Evolutionary conservation across 2,329 filamentous ascomycete genomes (phyloP).

Genomic region (Aspergillus vadensis): DNA sequence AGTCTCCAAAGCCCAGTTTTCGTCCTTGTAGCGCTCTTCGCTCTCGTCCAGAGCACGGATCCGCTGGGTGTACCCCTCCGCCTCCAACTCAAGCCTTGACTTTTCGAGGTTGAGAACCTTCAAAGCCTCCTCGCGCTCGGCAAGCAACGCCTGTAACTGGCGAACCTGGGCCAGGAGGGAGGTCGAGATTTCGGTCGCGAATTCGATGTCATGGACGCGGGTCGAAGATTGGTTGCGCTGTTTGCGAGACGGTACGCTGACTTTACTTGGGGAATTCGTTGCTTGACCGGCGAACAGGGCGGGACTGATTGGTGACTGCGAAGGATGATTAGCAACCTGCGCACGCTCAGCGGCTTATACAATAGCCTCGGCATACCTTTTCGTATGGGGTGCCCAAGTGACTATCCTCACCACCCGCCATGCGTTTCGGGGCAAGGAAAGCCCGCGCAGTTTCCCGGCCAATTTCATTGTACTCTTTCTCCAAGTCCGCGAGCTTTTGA

Average conservation of each 20-base stretch:
- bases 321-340: conserved; percentile 5
- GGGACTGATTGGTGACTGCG: conserved; percentile 69
- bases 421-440: conserved; percentile 78
- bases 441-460: conserved; percentile 85
- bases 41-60: conserved; percentile 85
- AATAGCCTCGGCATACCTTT: conserved; percentile 41
- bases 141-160: conserved; percentile 79
- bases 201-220: conserved; percentile 92
- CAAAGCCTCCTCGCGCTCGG: conserved; percentile 84
- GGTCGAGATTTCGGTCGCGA: conserved; percentile 96
- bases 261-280: conserved; percentile 83
- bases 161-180: conserved; percentile 92
- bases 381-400: conserved; percentile 50
- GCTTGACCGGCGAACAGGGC: conserved; percentile 82
- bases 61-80: conserved; percentile 75
- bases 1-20: conserved; percentile 97
- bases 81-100: conserved; percentile 77
- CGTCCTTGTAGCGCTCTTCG: conserved; percentile 94
- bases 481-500: conserved; percentile 79
- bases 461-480: conserved; percentile 93
- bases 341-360: conserved; percentile 1
- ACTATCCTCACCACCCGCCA: conserved; percentile 68
- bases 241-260: conserved; percentile 82
- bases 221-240: conserved; percentile 86
- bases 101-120: conserved; percentile 74